Evolutionary conservation across 345 rosid genomes (phyloP), one percentile per base, ranked within the genome.

Genomic region (Stellera chamaejasme): DNA sequence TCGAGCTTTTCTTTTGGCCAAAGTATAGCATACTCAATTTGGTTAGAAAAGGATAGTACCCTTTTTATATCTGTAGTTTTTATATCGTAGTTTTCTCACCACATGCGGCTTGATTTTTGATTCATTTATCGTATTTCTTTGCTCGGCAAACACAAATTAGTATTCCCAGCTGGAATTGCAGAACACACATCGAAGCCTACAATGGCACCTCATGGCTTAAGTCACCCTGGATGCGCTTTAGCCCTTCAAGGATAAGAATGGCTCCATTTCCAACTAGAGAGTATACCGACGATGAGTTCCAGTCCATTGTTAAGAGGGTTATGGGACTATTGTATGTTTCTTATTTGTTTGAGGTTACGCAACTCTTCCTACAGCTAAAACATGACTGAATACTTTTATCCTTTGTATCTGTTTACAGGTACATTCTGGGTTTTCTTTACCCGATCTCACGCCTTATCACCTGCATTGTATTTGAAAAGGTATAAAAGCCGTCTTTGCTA

Each of bases 231-330:
- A 82, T 66, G 48, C 76, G 69, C 48, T 84, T 69, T 73, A 79
- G 79, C 74, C 98, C 98, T 60, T 78, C 96, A 50, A 80, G 63
- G 65, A 86, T 88, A 68, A 76, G 91, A 76, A 69, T 88, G 59
- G 96, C 72, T 72, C 98, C 98, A 56, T 92, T 92, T 79, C 98
- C 98, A 50, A 92, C 98, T 53, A 83, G 87, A 52, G 93, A 84
- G 71, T 88, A 92, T 73, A 92, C 95, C 16, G 98, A 92, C 67
- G 95, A 92, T 55, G 93, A 88, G 77, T 92, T 92, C 74, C 97
- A 92, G 56, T 80, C 89, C 45, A 92, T 92, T 50, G 64, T 88
- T 56, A 92, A 92, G 78, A 79, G 61, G 3, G 96, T 92, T 58
- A 84, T 92, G 98, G 98, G 98, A 66, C 77, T 92, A 69, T 66